Conservation (phyloP, 2,329 filamentous ascomycete species). For the Lecanicillium sp. region DNA sequence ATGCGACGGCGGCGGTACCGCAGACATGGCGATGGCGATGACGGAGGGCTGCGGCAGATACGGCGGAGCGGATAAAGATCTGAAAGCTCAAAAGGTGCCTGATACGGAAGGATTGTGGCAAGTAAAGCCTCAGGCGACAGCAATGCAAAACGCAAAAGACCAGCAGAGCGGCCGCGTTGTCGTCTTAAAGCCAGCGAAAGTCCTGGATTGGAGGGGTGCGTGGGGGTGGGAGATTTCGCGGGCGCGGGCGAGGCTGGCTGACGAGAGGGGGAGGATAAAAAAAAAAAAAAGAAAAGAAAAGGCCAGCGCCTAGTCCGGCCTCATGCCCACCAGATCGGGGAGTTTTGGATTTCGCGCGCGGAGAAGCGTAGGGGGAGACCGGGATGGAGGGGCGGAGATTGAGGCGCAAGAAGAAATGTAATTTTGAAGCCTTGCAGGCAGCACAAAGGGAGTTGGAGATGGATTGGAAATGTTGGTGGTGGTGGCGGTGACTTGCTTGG, state of each 20-base stretch:
- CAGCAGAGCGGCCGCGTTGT: not conserved
- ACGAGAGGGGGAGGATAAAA: too few relatives aligned
- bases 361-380: too few relatives aligned
- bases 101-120: not conserved
- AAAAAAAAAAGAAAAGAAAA: too few relatives aligned
- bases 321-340: slow-evolving; percentile 10
- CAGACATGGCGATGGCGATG: slow-evolving; percentile 5
- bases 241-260: too few relatives aligned
- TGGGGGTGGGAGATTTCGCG: too few relatives aligned
- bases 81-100: too few relatives aligned
- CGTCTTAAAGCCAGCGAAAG: slow-evolving; percentile 3
- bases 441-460: too few relatives aligned
- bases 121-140: not conserved
- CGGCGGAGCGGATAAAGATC: too few relatives aligned
- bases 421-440: slow-evolving; percentile 13
- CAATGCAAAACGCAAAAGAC: not conserved
- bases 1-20: slow-evolving; percentile 3
- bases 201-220: slow-evolving; percentile 7
- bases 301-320: slow-evolving; percentile 2
- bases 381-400: slow-evolving; percentile 8
- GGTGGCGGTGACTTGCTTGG: not conserved
- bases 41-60: too few relatives aligned
- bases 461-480: too few relatives aligned
- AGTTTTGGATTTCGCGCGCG: too few relatives aligned
- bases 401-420: not conserved